These are phyloP conservation scores for Gaeumannomyces tritici DNA, from an alignment of 2,329 filamentous ascomycete genomes.

Conservation along the genomic window DNA sequence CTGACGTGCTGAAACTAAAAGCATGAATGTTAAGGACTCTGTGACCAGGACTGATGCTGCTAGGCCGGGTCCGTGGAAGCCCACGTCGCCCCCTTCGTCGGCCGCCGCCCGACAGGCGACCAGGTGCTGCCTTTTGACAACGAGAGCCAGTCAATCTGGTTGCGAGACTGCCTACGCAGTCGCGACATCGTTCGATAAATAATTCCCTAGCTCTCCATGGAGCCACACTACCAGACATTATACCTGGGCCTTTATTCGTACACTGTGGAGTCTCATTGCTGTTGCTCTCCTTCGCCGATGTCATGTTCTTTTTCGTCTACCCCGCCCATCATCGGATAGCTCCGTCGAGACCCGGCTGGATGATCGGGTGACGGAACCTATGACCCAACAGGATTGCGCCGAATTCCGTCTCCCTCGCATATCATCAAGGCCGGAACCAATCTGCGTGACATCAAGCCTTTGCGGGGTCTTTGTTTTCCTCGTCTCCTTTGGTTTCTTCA, in stretches of 20 bases:
- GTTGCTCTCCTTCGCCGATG: neutral
- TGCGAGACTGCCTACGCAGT: neutral
- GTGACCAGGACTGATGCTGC: neutral
- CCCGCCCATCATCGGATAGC: neutral
- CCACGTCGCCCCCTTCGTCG: too few relatives aligned
- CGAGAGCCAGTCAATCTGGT: too few relatives aligned
- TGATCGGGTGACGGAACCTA: neutral
- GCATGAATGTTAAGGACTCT: neutral
- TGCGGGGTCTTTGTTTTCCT: constrained; percentile 2
- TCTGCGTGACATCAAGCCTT: neutral
- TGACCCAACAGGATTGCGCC: neutral
- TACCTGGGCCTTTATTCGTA: neutral
- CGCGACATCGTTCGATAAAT: too few relatives aligned
- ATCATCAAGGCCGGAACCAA: neutral
- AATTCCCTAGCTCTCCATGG: too few relatives aligned
- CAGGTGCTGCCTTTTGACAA: too few relatives aligned
- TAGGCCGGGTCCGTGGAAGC: neutral
- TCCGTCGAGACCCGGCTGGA: neutral
- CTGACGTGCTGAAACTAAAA: neutral
- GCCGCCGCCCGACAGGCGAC: too few relatives aligned
- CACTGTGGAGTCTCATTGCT: neutral
- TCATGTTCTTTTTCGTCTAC: neutral
- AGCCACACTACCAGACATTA: neutral
- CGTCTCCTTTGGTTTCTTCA: constrained; percentile 2
- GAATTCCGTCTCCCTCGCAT: neutral